Evolutionary conservation across 2,329 filamentous ascomycete species (phyloP).

Genomic region (Myriosclerotinia curreyana): DNA sequence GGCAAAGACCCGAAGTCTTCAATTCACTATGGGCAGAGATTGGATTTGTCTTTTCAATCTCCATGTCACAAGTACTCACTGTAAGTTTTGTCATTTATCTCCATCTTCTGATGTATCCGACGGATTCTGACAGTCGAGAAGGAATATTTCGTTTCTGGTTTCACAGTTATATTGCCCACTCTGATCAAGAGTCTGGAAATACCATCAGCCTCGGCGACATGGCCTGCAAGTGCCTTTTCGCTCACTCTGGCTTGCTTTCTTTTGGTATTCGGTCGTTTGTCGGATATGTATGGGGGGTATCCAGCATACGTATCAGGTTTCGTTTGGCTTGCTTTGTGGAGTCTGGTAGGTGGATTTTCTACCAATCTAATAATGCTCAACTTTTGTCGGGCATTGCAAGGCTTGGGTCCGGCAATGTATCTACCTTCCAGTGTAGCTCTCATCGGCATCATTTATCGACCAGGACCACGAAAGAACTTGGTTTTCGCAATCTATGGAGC

Average conservation of each 20-base stretch:
- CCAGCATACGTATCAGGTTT: slow-evolving; percentile 58
- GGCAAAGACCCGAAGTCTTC: slow-evolving; percentile 55
- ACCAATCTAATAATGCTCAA: slow-evolving; percentile 67
- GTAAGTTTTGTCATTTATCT: slow-evolving; percentile 38
- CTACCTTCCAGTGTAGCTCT: slow-evolving; percentile 66
- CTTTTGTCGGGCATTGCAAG: slow-evolving; percentile 70
- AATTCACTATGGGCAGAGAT: slow-evolving; percentile 51
- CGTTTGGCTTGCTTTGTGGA: slow-evolving; percentile 66
- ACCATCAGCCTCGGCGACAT: slow-evolving; percentile 56
- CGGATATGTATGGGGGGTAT: slow-evolving; percentile 62
- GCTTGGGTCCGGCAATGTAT: slow-evolving; percentile 69
- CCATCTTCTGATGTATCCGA: background rate
- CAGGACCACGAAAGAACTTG: slow-evolving; percentile 66
- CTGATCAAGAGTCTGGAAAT: slow-evolving; percentile 62
- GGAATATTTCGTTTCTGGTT: slow-evolving; percentile 71
- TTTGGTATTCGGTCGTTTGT: slow-evolving; percentile 60
- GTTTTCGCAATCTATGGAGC: slow-evolving; percentile 58
- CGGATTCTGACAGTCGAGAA: slow-evolving; percentile 29
- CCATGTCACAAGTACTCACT: slow-evolving; percentile 56
- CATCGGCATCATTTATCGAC: slow-evolving; percentile 61
- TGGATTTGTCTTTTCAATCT: slow-evolving; percentile 57
- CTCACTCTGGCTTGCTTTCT: slow-evolving; percentile 55
- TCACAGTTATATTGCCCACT: slow-evolving; percentile 68
- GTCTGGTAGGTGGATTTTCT: slow-evolving; percentile 67
- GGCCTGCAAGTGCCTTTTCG: slow-evolving; percentile 62